These are phyloP conservation scores for Trapa bicornis DNA, from an alignment of 345 rosid genomes.

Conservation along the genomic window DNA sequence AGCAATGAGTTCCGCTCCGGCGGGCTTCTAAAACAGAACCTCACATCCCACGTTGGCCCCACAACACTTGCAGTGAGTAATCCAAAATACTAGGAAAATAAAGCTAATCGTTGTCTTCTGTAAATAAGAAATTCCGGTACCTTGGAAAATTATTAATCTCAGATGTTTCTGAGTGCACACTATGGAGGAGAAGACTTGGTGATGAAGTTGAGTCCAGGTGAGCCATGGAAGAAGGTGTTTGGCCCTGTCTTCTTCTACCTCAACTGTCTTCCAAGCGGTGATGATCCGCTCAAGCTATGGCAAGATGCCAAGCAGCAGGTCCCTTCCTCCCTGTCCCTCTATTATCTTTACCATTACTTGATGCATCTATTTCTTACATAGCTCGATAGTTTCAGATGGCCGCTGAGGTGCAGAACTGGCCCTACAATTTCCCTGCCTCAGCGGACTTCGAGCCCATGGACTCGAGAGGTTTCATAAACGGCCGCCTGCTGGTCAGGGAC, in stretches of 20 bases:
- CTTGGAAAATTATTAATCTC: not conserved
- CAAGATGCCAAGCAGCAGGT: constrained; percentile 78
- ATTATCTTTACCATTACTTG: too few species aligned
- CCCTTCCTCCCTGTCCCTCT: not conserved
- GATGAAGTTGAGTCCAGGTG: constrained; percentile 44
- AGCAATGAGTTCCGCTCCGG: constrained; percentile 51
- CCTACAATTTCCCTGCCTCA: constrained; percentile 59
- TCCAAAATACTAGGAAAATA: not conserved
- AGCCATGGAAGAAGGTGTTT: constrained; percentile 87
- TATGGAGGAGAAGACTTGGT: constrained; percentile 75
- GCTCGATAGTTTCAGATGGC: constrained; percentile 28
- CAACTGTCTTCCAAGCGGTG: constrained; percentile 25
- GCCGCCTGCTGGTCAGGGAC: constrained; percentile 50
- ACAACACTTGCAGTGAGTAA: constrained; percentile 34
- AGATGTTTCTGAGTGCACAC: constrained; percentile 91
- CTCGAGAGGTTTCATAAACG: constrained; percentile 49
- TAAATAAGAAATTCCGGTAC: not conserved
- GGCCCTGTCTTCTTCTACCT: constrained; percentile 74
- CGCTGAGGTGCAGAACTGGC: constrained; percentile 65
- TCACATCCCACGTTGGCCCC: constrained; percentile 57
- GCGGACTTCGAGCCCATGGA: constrained; percentile 39
- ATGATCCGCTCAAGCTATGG: constrained; percentile 46
- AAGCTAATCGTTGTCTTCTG: not conserved
- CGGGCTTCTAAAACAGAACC: constrained; percentile 48
- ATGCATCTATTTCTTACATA: not conserved